A percentile compares a stretch with the other conserved stretches of the same genome.
phyloP scores from a whole-genome alignment of 148 eudicot species.

The Camellia lanceoleosa region DNA sequence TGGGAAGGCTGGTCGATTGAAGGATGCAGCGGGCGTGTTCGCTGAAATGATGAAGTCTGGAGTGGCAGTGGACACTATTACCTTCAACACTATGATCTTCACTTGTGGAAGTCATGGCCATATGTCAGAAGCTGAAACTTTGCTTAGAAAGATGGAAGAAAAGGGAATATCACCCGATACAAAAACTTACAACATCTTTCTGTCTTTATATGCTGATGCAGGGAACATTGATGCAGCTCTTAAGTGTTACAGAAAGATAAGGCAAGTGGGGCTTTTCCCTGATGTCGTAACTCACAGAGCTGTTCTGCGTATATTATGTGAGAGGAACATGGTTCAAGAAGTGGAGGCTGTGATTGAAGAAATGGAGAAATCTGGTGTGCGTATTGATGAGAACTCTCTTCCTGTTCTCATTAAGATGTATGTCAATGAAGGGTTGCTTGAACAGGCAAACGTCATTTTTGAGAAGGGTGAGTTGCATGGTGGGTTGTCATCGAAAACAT shows the following conservation, averaged over 20 bases:
- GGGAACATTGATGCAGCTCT: conserved; percentile 62
- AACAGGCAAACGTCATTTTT: conserved; percentile 41
- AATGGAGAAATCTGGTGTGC: conserved; percentile 40
- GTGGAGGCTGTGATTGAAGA: conserved; percentile 62
- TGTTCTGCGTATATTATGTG: conserved; percentile 58
- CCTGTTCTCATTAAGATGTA: conserved; percentile 74
- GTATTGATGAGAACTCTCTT: conserved; percentile 61
- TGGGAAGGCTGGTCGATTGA: conserved; percentile 78
- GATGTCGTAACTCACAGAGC: conserved; percentile 70
- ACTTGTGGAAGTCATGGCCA: conserved; percentile 80
- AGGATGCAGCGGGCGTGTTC: conserved; percentile 74
- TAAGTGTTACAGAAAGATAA: conserved; percentile 55
- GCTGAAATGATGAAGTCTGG: conserved; percentile 74
- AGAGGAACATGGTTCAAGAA: conserved; percentile 57
- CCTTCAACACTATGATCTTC: conserved; percentile 81
- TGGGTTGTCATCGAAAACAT: conserved; percentile 51
- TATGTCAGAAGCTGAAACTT: conserved; percentile 70
- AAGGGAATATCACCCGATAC: conserved; percentile 71
- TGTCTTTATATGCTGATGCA: conserved; percentile 65
- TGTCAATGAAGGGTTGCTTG: conserved; percentile 52
- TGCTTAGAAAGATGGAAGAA: conserved; percentile 80
- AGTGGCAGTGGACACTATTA: conserved; percentile 59
- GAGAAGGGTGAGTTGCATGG: conserved; percentile 39
- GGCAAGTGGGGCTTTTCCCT: conserved; percentile 68
- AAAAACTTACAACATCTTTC: conserved; percentile 72